Evolutionary conservation across 192 early-diverging fungal genomes (phyloP), one percentile per base, ranked within the genome.

Genomic region (Gonapodya sp.): DNA sequence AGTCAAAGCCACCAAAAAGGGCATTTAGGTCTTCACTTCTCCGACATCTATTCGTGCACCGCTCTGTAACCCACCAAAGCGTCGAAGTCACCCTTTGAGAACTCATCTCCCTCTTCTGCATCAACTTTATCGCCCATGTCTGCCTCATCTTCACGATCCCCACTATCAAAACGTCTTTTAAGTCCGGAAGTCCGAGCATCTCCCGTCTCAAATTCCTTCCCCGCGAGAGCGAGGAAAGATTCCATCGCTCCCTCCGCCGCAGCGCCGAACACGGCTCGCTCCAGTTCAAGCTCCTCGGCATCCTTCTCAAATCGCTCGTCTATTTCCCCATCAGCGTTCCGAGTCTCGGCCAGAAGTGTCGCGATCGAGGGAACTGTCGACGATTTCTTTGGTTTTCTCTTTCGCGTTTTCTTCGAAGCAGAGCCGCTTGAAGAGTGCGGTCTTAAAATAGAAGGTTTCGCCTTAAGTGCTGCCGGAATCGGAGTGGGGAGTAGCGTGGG

Each of bases 241-340:
- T 73, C 2, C 18, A 79, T 16, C 1, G 78, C 24, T 31, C 80
- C 78, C 1, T 64, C 81, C 35, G 84, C 83, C 36, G 88, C 91
- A 35, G 84, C 92, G 1, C 94, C 94, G 89, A 96, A 94, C 30
- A 95, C 90, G 36, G 94, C 83, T 46, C 81, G 86, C 82, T 95
- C 94, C 18, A 96, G 88, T 82, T 92, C 93, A 8, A 86, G 73
- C 81, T 96, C 94, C 1, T 90, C 88, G 46, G 86, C 84, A 35
- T 93, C 89, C 84, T 93, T 94, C 8, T 64, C 46, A 24, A 64
- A 24, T 8, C 8, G 8, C 46, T 24, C 46, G 24, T 16, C 46
- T 24, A 24, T 16, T 8, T 64, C 46, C 8, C 8, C 46, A n/a
- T n/a, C n/a, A n/a, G n/a, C 46, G 46, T 64, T 8, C 8, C 24